Evolutionary conservation across 2,329 filamentous ascomycete species (phyloP).

Genomic region (Apiospora arundinis): DNA sequence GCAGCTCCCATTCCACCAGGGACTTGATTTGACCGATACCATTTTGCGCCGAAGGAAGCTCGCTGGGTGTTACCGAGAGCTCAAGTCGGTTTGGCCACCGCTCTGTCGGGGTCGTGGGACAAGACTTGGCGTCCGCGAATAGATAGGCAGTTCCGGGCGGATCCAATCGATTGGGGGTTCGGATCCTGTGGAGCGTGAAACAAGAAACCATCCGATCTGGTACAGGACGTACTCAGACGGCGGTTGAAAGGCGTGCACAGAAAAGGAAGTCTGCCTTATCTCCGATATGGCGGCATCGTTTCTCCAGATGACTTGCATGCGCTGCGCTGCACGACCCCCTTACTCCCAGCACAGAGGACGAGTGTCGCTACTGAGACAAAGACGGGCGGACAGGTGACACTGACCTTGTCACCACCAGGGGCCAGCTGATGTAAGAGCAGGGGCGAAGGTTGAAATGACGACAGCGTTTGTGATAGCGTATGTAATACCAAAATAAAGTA

Average conservation of each 20-base stretch:
- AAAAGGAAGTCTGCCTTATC: constrained; percentile 2
- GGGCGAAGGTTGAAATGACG: background rate
- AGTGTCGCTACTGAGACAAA: background rate
- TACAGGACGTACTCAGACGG: too few species aligned
- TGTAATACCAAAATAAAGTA: background rate
- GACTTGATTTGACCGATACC: background rate
- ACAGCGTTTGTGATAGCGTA: background rate
- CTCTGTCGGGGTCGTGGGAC: background rate
- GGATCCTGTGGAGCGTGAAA: background rate
- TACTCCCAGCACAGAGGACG: background rate
- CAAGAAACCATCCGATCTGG: background rate
- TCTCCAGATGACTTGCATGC: constrained; percentile 2
- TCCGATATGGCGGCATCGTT: background rate
- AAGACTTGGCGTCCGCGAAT: background rate
- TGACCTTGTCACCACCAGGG: background rate
- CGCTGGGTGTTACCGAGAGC: background rate
- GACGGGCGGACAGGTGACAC: background rate
- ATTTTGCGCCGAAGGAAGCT: background rate
- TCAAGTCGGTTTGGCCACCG: background rate
- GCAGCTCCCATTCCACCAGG: background rate
- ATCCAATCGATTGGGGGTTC: background rate
- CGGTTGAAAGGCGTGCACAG: background rate
- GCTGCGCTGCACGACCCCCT: background rate
- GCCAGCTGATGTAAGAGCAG: background rate
- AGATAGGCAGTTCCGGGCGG: background rate